A percentile compares a stretch with the other conserved stretches of the same genome.
phyloP scores from a whole-genome alignment of 805 yeast species.

The Spathaspora hagerdaliae region DNA sequence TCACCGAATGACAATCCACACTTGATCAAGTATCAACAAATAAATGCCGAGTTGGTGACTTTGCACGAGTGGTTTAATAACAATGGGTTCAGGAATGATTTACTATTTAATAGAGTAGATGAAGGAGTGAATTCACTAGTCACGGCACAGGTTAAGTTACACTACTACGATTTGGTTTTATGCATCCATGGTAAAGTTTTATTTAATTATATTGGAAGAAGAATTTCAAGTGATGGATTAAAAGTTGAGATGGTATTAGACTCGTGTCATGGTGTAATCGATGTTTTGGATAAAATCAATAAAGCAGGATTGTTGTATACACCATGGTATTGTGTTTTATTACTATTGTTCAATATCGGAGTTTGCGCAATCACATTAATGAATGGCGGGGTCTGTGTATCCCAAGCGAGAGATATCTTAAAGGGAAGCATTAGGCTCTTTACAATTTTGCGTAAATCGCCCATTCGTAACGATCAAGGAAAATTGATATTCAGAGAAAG shows the following conservation, averaged over 20 bases:
- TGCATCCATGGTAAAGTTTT: constrained; percentile 33
- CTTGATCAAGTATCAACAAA: constrained; percentile 23
- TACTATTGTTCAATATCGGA: constrained; percentile 43
- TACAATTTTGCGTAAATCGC: constrained; percentile 20
- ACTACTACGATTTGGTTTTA: constrained; percentile 33
- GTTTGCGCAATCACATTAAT: constrained; percentile 37
- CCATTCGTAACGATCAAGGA: constrained; percentile 28
- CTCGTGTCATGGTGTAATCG: constrained; percentile 27
- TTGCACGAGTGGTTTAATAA: constrained; percentile 29
- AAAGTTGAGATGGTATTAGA: constrained; percentile 26
- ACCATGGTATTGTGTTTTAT: constrained; percentile 53
- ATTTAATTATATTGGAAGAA: constrained; percentile 30
- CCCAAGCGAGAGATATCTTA: constrained; percentile 20
- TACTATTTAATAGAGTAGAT: constrained; percentile 11
- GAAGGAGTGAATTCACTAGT: constrained; percentile 16
- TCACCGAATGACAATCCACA: constrained; percentile 22
- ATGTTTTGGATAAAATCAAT: constrained; percentile 24
- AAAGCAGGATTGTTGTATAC: constrained; percentile 24
- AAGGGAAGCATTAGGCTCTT: constrained; percentile 21
- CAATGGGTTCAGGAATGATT: constrained; percentile 30
- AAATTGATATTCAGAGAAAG: constrained; percentile 26
- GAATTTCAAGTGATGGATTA: constrained; percentile 26
- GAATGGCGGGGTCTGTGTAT: constrained; percentile 34
- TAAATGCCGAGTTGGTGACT: constrained; percentile 26
- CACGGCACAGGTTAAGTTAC: constrained; percentile 34